Conservation (phyloP, 2,329 filamentous ascomycete genomes). For the Fusarium sarcochroum region DNA sequence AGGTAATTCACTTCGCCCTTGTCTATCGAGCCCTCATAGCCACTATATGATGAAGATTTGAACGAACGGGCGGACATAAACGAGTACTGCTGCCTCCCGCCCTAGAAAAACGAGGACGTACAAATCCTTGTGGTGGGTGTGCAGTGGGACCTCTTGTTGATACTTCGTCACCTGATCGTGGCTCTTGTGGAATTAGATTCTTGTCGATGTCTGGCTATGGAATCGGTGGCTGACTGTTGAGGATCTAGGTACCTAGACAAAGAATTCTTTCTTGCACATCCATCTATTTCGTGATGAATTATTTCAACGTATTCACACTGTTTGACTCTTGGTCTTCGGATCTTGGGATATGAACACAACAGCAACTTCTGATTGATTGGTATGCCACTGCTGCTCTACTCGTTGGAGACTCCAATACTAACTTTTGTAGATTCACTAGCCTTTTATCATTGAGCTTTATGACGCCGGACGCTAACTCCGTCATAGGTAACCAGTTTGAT, state of each 20-base stretch:
- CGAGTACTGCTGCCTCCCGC: constrained; percentile 65
- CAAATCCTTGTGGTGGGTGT: constrained; percentile 70
- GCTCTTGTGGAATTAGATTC: constrained; percentile 48
- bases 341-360: constrained; percentile 66
- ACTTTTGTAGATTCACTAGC: constrained; percentile 26
- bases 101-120: constrained; percentile 71
- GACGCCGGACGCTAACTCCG: constrained; percentile 34
- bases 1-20: constrained; percentile 57
- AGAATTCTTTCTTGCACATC: constrained; percentile 34
- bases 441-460: not conserved
- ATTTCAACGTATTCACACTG: constrained; percentile 70
- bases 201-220: constrained; percentile 46
- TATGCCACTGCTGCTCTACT: constrained; percentile 43
- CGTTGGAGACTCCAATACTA: constrained; percentile 10
- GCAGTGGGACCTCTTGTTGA: constrained; percentile 72
- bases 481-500: constrained; percentile 15
- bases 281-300: constrained; percentile 62
- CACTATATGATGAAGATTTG: constrained; percentile 73
- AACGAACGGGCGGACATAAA: constrained; percentile 80
- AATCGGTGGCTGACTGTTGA: constrained; percentile 51
- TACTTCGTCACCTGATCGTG: constrained; percentile 75
- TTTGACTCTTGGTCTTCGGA: constrained; percentile 64
- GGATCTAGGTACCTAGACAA: constrained; percentile 54
- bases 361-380: constrained; percentile 68
- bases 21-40: constrained; percentile 22